Conservation (phyloP, 1,284 basidiomycete species). For the Porphyrellus sp. region DNA sequence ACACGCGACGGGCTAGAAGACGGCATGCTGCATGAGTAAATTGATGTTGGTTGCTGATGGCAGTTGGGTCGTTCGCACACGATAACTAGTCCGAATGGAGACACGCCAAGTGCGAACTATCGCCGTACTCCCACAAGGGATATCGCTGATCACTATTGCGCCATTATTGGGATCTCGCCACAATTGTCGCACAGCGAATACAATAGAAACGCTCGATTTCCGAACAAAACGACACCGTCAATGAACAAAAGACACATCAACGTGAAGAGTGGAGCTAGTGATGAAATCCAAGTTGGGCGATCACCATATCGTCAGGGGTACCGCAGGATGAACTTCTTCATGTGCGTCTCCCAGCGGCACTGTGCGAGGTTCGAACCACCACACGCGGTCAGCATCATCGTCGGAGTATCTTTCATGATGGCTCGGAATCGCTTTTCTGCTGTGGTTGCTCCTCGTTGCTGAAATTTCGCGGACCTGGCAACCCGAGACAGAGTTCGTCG, state of each 20-base stretch:
- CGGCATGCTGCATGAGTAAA: not conserved
- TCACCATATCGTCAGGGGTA: constrained; percentile 48
- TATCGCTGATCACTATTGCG: too few species aligned
- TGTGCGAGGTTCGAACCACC: constrained; percentile 46
- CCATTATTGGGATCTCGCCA: too few species aligned
- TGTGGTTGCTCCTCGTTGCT: constrained; percentile 12
- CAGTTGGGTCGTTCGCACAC: too few species aligned
- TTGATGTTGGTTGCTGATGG: constrained; percentile 12
- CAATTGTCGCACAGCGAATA: constrained; percentile 2
- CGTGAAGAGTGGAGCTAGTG: constrained; percentile 3
- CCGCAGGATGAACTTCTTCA: constrained; percentile 60
- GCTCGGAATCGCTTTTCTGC: constrained; percentile 28
- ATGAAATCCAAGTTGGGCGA: constrained; percentile 1
- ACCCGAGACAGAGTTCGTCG: constrained; percentile 10
- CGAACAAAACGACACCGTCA: constrained; percentile 24
- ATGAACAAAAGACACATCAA: constrained; percentile 10
- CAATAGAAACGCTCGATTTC: constrained; percentile 8
- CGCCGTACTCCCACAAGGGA: too few species aligned
- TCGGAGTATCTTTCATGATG: constrained; percentile 38
- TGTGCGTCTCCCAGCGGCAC: constrained; percentile 59
- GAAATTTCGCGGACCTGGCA: constrained; percentile 12
- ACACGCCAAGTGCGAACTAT: constrained; percentile 10
- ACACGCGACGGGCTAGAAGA: not conserved
- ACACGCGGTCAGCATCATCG: constrained; percentile 42
- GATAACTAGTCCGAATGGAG: not conserved